These are phyloP conservation scores for Suillus fuscotomentosus DNA, from an alignment of 768 basidiomycete genomes.

Conservation along the genomic window DNA sequence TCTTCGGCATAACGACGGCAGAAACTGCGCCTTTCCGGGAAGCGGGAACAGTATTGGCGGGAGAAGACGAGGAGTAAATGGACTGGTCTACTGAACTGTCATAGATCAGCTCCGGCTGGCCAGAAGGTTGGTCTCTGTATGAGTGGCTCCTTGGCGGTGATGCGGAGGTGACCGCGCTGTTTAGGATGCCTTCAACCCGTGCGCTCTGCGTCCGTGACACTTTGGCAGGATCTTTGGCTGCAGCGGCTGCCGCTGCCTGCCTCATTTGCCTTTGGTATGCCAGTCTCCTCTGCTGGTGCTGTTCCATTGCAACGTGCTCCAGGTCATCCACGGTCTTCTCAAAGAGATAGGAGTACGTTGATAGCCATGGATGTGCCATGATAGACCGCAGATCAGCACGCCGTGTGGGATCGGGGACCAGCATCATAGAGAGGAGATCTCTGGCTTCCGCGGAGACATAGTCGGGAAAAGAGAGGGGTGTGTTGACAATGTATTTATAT, in stretches of 20 bases:
- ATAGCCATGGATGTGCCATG: conserved; percentile 89
- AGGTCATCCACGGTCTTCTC: conserved; percentile 72
- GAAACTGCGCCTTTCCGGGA: conserved; percentile 38
- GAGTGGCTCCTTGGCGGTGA: conserved; percentile 38
- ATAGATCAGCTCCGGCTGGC: conserved; percentile 69
- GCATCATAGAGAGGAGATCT: conserved; percentile 85
- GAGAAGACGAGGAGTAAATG: conserved; percentile 37
- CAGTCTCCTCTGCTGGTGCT: conserved; percentile 79
- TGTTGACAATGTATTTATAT: conserved; percentile 98
- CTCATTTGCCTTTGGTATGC: conserved; percentile 83
- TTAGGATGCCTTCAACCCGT: conserved; percentile 46
- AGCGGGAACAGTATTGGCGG: conserved; percentile 32
- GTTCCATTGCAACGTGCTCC: conserved; percentile 77
- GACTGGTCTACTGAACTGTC: conserved; percentile 68
- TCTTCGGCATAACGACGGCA: conserved; percentile 46
- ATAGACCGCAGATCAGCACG: conserved; percentile 76
- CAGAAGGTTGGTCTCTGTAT: conserved; percentile 49
- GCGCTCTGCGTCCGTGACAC: conserved; percentile 54
- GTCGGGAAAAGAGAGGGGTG: conserved; percentile 95
- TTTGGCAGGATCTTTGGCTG: conserved; percentile 25
- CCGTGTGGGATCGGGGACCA: conserved; percentile 85
- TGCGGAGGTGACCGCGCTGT: conserved; percentile 30
- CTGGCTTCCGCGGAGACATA: conserved; percentile 85
- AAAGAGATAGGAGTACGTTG: conserved; percentile 49
- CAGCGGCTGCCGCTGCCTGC: conserved; percentile 39